Evolutionary conservation across 2,329 filamentous ascomycete species (phyloP).

Genomic region (Colletotrichum echinochloae): DNA sequence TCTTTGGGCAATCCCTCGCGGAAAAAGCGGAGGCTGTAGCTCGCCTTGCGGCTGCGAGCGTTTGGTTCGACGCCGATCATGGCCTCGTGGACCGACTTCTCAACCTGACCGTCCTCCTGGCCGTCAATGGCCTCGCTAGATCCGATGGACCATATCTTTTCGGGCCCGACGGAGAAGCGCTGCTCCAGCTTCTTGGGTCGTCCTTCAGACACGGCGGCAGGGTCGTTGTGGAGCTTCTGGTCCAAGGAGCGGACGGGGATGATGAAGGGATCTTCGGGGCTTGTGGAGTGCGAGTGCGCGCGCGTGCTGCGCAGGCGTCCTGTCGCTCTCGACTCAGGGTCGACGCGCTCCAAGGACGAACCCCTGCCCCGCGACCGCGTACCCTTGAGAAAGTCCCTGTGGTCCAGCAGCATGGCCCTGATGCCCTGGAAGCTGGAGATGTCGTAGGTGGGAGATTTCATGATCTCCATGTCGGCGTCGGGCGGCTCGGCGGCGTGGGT

Average conservation of each 20-base stretch:
- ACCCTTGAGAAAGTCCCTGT: constrained; percentile 48
- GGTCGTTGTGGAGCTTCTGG: constrained; percentile 41
- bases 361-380: constrained; percentile 43
- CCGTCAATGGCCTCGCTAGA: constrained; percentile 60
- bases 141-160: constrained; percentile 75
- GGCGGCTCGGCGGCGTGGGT: constrained; percentile 26
- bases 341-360: constrained; percentile 50
- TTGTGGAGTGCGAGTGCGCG: constrained; percentile 43
- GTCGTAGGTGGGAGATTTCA: constrained; percentile 50
- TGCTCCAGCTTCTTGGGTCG: constrained; percentile 56
- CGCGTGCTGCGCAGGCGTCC: constrained; percentile 41
- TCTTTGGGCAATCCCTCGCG: constrained; percentile 72
- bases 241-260: constrained; percentile 40
- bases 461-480: constrained; percentile 46
- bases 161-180: constrained; percentile 58
- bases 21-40: constrained; percentile 75
- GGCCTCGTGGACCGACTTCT: constrained; percentile 73
- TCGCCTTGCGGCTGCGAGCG: constrained; percentile 74
- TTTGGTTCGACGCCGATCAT: constrained; percentile 72
- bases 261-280: constrained; percentile 46
- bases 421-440: constrained; percentile 49
- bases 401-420: constrained; percentile 53
- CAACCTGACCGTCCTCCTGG: constrained; percentile 66
- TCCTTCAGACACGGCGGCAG: constrained; percentile 44
- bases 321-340: constrained; percentile 48